Conservation (phyloP, 495 filamentous ascomycete genomes). For the Neurospora intermedia region DNA sequence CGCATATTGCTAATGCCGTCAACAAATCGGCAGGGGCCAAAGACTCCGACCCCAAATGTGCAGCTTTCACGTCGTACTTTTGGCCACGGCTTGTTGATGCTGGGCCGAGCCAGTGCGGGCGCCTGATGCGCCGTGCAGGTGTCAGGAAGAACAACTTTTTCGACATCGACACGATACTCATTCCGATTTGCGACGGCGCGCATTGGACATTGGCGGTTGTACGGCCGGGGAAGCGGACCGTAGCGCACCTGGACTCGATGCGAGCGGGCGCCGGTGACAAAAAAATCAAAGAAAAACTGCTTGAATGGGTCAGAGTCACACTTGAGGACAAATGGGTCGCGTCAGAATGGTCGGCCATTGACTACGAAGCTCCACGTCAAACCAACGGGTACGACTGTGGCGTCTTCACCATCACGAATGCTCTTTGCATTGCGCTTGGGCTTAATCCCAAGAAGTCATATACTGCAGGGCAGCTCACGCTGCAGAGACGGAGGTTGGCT, state of each 20-base stretch:
- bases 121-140: conserved; percentile 20
- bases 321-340: conserved; percentile 46
- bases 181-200: conserved; percentile 30
- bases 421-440: conserved; percentile 55
- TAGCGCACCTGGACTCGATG: conserved; percentile 71
- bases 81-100: conserved; percentile 45
- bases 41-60: conserved; percentile 47
- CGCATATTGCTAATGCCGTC: conserved; percentile 47
- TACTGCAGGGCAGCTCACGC: conserved; percentile 41
- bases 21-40: conserved; percentile 39
- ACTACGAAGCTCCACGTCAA: conserved; percentile 43
- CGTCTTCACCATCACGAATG: conserved; percentile 66
- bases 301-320: conserved; percentile 47
- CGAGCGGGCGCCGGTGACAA: conserved; percentile 19
- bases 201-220: conserved; percentile 66
- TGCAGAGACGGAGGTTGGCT: conserved; percentile 53
- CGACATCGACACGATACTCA: conserved; percentile 33
- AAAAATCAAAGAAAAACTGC: conserved; percentile 9
- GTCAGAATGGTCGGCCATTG: conserved; percentile 50
- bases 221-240: conserved; percentile 46
- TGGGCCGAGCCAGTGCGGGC: conserved; percentile 31
- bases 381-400: conserved; percentile 71
- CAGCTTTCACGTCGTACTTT: conserved; percentile 65
- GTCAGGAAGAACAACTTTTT: conserved; percentile 30
- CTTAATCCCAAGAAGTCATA: conserved; percentile 49